phyloP scores from a whole-genome alignment of 345 rosid species.

The Kandelia obovata region DNA sequence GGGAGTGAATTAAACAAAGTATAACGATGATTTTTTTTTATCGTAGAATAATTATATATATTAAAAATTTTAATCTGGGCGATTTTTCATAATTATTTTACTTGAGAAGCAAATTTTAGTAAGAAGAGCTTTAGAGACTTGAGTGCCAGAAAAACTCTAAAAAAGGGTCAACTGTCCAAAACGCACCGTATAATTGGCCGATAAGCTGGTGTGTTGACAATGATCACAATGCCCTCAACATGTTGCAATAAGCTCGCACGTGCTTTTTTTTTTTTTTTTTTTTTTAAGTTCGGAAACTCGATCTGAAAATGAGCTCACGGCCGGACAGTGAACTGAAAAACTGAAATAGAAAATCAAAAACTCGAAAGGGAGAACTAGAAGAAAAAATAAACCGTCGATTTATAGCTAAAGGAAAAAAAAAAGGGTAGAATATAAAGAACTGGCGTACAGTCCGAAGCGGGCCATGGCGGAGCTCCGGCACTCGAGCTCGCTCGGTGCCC shows the following conservation, averaged over 20 bases:
- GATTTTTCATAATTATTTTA: too few relatives aligned
- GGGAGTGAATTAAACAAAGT: too few relatives aligned
- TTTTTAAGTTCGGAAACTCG: not conserved
- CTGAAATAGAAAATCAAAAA: not conserved
- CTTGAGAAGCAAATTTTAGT: too few relatives aligned
- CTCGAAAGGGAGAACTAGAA: not conserved
- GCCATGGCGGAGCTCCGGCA: conserved; percentile 94
- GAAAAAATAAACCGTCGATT: not conserved
- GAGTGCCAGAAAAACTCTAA: too few relatives aligned
- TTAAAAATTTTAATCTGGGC: too few relatives aligned
- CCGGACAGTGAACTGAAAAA: not conserved
- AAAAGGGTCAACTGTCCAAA: too few relatives aligned
- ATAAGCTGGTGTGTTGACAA: too few relatives aligned
- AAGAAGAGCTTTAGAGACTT: too few relatives aligned
- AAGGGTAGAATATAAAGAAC: not conserved
- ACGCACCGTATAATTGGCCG: too few relatives aligned
- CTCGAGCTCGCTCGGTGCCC: conserved; percentile 83
- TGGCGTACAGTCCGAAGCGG: conserved; percentile 49
- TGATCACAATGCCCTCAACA: not conserved
- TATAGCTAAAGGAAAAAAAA: too few relatives aligned
- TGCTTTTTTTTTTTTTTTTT: not conserved
- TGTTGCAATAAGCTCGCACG: not conserved
- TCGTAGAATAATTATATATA: too few relatives aligned
- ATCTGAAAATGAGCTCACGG: not conserved
- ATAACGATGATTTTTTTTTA: too few relatives aligned